A percentile compares a stretch with the other conserved stretches of the same genome.
phyloP scores from a whole-genome alignment of 2,329 filamentous ascomycete genomes.

The Furcasterigmium sp. region DNA sequence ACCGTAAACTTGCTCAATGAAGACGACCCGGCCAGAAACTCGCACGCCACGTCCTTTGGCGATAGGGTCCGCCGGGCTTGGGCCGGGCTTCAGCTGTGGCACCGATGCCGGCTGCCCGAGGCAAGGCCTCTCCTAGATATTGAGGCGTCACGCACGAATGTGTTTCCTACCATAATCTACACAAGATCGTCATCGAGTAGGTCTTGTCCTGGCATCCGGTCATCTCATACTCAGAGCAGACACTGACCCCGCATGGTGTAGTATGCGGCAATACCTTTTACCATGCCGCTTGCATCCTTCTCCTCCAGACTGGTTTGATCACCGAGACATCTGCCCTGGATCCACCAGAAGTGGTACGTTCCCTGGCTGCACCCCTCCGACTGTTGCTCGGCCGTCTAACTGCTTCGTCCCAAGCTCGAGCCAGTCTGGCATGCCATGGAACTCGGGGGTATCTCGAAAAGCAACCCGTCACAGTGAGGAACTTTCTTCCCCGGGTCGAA shows the following conservation, averaged over 20 bases:
- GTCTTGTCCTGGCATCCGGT: neutral
- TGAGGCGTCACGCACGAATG: neutral
- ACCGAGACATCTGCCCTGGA: neutral
- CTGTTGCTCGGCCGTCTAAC: too few relatives aligned
- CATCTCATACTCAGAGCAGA: too few relatives aligned
- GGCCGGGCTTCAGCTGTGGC: slow-evolving; percentile 1
- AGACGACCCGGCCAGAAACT: too few relatives aligned
- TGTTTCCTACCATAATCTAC: slow-evolving; percentile 1
- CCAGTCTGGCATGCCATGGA: slow-evolving; percentile 9
- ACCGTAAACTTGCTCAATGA: slow-evolving; percentile 6
- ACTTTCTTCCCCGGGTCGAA: too few relatives aligned
- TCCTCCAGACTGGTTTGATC: slow-evolving; percentile 5
- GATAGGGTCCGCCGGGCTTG: neutral
- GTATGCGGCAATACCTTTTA: slow-evolving; percentile 11
- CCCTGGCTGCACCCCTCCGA: too few relatives aligned
- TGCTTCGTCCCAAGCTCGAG: neutral
- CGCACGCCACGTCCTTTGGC: neutral
- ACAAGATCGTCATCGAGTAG: neutral
- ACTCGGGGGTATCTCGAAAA: slow-evolving; percentile 7
- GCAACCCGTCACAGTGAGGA: slow-evolving; percentile 9
- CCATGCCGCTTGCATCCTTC: slow-evolving; percentile 7
- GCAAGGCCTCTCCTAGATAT: neutral
- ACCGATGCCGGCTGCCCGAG: neutral
- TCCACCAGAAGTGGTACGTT: neutral
- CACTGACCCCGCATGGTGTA: too few relatives aligned